Evolutionary conservation across 23 red algal species (phyloP).

Genomic region (Agarophyton chilense): DNA sequence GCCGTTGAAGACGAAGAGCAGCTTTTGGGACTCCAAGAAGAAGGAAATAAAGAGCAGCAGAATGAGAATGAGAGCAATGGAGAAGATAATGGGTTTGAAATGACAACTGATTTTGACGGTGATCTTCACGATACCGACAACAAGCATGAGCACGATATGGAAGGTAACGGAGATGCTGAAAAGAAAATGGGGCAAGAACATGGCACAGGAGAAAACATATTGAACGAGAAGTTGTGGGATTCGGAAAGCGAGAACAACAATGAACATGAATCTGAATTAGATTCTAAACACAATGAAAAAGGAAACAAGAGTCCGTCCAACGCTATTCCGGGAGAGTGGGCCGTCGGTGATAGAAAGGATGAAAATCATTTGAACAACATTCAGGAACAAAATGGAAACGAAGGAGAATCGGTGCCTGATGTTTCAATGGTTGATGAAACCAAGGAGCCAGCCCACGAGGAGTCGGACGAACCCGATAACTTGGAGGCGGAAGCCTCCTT

Average conservation of each 20-base stretch:
- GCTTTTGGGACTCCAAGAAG: conserved; percentile 61
- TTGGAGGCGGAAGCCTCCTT: neutral
- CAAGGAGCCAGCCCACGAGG: neutral
- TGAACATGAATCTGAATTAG: conserved; percentile 4
- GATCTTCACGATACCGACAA: conserved; percentile 58
- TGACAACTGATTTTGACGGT: conserved; percentile 77
- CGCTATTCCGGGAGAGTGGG: neutral
- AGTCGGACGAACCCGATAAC: neutral
- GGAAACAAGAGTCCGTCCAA: neutral
- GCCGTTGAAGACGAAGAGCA: conserved; percentile 85
- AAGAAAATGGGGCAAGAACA: conserved; percentile 63
- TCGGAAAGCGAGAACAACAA: neutral
- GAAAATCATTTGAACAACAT: neutral
- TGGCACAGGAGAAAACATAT: conserved; percentile 29
- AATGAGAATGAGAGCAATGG: conserved; percentile 25
- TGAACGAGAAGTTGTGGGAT: conserved; percentile 77
- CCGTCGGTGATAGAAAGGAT: neutral
- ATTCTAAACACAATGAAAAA: neutral
- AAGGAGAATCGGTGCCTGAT: neutral
- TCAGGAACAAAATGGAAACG: neutral
- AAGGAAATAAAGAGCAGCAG: neutral
- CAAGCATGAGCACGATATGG: conserved; percentile 6
- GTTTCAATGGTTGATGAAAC: neutral
- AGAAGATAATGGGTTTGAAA: conserved; percentile 72
- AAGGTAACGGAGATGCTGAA: conserved; percentile 42